These are phyloP conservation scores for Phytophthora pluvialis DNA, from an alignment of 352 stramenopile species.

Conservation along the genomic window DNA sequence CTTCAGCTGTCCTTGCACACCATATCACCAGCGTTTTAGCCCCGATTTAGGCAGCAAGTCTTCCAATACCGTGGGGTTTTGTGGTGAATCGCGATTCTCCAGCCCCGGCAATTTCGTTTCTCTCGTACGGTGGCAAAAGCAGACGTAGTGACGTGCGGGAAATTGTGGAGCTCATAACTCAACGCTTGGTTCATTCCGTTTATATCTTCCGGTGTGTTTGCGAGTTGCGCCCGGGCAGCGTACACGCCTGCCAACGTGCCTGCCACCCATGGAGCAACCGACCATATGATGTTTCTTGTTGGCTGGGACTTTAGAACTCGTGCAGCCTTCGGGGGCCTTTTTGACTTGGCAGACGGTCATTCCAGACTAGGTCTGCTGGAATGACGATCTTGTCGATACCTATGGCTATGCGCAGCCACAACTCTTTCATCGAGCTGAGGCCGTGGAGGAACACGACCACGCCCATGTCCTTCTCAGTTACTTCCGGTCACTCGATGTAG, in stretches of 20 bases:
- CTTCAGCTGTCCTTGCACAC: conserved; percentile 1
- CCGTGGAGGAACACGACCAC: conserved; percentile 74
- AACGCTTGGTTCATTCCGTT: conserved; percentile 59
- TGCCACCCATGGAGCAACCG: conserved; percentile 76
- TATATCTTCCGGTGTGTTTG: conserved; percentile 61
- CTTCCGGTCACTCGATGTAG: conserved; percentile 66
- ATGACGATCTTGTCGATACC: conserved; percentile 66
- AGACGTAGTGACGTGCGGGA: conserved; percentile 46
- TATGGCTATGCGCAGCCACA: conserved; percentile 58
- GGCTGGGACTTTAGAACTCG: conserved; percentile 52
- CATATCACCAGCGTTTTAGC: conserved; percentile 71
- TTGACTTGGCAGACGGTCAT: too few species aligned
- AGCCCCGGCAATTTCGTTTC: conserved; percentile 56
- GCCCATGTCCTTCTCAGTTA: conserved; percentile 47
- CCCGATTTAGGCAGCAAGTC: conserved; percentile 63
- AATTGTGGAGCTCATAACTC: conserved; percentile 32
- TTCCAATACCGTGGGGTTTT: conserved; percentile 64
- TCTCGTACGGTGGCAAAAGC: conserved; percentile 51
- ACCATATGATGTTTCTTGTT: conserved; percentile 73
- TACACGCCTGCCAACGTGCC: conserved; percentile 71
- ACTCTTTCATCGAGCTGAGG: conserved; percentile 78
- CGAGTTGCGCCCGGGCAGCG: conserved; percentile 69
- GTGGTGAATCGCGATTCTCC: conserved; percentile 69
- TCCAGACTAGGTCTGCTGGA: conserved; percentile 62
- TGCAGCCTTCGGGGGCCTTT: conserved; percentile 53